Conservation (phyloP, 2,329 filamentous ascomycete species). For the Monilinia aucupariae region DNA sequence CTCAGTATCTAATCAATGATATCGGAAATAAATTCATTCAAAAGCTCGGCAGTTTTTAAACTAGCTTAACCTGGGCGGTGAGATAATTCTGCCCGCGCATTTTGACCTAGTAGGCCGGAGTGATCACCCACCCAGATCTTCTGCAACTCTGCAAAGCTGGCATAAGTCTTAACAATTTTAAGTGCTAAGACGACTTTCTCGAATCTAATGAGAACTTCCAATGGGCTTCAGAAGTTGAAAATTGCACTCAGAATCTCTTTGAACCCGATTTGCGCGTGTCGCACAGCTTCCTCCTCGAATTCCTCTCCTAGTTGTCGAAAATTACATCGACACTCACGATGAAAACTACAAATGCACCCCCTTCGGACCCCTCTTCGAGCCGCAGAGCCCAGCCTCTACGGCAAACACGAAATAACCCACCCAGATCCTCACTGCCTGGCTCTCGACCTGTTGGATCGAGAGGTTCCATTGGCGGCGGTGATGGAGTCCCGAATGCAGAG, state of each 20-base stretch:
- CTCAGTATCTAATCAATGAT: not conserved
- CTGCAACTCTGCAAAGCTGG: conserved; percentile 10
- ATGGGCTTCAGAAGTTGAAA: conserved; percentile 24
- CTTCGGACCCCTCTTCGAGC: conserved; percentile 39
- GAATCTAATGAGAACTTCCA: conserved; percentile 18
- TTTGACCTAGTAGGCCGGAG: conserved; percentile 13
- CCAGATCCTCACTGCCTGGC: conserved; percentile 47
- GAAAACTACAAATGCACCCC: conserved; percentile 34
- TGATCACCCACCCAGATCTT: conserved; percentile 17
- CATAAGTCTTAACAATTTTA: conserved; percentile 10
- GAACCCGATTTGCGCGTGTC: conserved; percentile 22
- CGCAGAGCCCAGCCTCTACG: conserved; percentile 59
- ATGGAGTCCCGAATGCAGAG: conserved; percentile 31
- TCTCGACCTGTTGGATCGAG: conserved; percentile 39
- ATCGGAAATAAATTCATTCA: not conserved
- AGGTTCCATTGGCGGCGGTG: conserved; percentile 43
- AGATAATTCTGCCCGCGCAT: conserved; percentile 13
- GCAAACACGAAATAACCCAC: conserved; percentile 60
- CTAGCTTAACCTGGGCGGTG: conserved; percentile 4
- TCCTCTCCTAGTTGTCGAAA: conserved; percentile 16
- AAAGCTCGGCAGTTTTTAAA: conserved; percentile 11
- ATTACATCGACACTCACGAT: conserved; percentile 29
- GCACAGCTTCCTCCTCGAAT: conserved; percentile 23
- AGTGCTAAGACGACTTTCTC: not conserved
- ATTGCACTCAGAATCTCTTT: conserved; percentile 16